Conservation (phyloP, 2,329 filamentous ascomycete species). For the Fusarium setosum region DNA sequence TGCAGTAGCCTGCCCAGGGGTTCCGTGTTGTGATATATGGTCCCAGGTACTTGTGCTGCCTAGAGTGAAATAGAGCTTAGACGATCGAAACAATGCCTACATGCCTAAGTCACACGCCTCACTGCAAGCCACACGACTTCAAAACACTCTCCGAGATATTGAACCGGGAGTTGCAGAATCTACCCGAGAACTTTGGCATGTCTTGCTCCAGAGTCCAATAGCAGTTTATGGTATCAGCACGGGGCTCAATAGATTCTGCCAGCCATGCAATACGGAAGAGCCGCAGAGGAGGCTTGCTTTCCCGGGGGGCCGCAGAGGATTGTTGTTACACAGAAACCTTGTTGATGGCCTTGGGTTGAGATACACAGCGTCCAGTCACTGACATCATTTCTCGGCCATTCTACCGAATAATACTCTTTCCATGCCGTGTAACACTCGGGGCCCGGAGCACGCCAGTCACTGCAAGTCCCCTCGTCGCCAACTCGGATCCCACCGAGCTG, state of each 20-base stretch:
- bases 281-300: too few species aligned
- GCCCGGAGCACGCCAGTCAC: conserved; percentile 1
- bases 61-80: not conserved
- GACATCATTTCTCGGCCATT: not conserved
- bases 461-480: not conserved
- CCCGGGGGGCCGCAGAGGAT: too few species aligned
- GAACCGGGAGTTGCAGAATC: too few species aligned
- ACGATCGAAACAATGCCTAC: too few species aligned
- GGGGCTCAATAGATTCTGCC: too few species aligned
- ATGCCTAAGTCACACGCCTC: too few species aligned
- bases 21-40: not conserved
- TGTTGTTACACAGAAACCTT: not conserved
- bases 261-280: too few species aligned
- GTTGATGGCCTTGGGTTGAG: not conserved
- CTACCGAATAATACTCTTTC: not conserved
- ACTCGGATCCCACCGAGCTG: not conserved
- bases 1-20: conserved; percentile 32
- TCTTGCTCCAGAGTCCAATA: too few species aligned
- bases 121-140: too few species aligned
- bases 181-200: too few species aligned
- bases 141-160: too few species aligned
- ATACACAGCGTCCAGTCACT: not conserved
- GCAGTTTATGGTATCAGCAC: too few species aligned
- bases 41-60: not conserved
- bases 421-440: conserved; percentile 23